Conservation (phyloP, 2,329 filamentous ascomycete species). For the Aphanocladium album region DNA sequence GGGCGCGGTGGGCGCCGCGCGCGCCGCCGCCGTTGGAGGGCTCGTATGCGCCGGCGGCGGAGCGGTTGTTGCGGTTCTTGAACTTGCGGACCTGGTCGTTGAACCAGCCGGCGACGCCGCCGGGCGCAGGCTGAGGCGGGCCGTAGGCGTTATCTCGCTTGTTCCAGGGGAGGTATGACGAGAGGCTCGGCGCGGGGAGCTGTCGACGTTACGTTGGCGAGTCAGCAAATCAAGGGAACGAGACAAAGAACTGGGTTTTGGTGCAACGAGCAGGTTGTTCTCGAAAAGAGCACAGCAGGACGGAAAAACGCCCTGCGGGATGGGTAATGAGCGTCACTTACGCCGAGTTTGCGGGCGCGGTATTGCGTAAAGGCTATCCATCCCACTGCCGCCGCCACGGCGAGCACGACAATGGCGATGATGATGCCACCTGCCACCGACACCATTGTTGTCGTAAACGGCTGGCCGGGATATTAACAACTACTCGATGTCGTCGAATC, state of each 20-base stretch:
- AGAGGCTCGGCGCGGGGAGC: constrained; percentile 65
- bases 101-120: constrained; percentile 69
- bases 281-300: not conserved
- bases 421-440: constrained; percentile 62
- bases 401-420: constrained; percentile 63
- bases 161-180: constrained; percentile 68
- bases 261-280: not conserved
- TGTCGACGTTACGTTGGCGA: constrained; percentile 22
- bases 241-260: not conserved
- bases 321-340: constrained; percentile 31
- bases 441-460: constrained; percentile 39
- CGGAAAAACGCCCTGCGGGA: not conserved
- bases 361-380: constrained; percentile 70
- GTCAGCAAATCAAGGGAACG: not conserved
- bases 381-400: constrained; percentile 50
- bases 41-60: constrained; percentile 69
- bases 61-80: constrained; percentile 60
- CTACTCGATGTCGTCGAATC: not conserved
- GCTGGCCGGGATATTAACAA: not conserved
- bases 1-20: constrained; percentile 56
- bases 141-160: constrained; percentile 43
- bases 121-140: constrained; percentile 49
- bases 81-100: constrained; percentile 59
- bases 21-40: constrained; percentile 37
- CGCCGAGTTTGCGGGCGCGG: constrained; percentile 67